Percentiles rank a stretch among this genome's conserved stretches.
Evolutionary conservation across 139 green algal species (phyloP).

Genomic region (Zygnema circumcarinatum): DNA sequence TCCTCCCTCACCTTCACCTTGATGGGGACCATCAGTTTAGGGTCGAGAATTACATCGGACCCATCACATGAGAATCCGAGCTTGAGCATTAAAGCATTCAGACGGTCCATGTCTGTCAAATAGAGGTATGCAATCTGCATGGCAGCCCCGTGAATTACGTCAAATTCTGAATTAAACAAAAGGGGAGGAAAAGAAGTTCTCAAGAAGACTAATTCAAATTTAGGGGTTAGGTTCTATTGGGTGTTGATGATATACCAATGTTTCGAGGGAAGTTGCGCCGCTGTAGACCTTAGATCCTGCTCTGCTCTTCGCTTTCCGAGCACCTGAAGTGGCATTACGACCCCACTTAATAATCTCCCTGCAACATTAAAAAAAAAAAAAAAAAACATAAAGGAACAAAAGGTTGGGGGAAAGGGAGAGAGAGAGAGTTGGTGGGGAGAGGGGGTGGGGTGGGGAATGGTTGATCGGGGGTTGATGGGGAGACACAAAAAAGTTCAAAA

Average conservation of each 20-base stretch:
- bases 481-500: too few relatives aligned
- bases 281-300: constrained; percentile 60
- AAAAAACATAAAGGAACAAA: background rate
- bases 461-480: background rate
- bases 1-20: background rate
- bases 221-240: too few relatives aligned
- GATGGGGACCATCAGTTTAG: background rate
- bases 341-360: constrained; percentile 73
- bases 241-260: too few relatives aligned
- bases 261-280: constrained; percentile 70
- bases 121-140: constrained; percentile 67
- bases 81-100: constrained; percentile 65
- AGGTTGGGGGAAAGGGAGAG: background rate
- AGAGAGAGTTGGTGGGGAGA: background rate
- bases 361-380: constrained; percentile 17
- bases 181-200: too few relatives aligned
- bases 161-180: too few relatives aligned
- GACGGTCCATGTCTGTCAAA: constrained; percentile 56
- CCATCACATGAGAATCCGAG: constrained; percentile 55
- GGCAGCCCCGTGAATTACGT: too few relatives aligned
- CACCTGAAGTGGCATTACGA: constrained; percentile 66
- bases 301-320: constrained; percentile 63
- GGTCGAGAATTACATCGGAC: background rate
- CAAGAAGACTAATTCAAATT: too few relatives aligned
- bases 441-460: background rate